phyloP scores from a whole-genome alignment of 1,284 basidiomycete genomes.

The Trametes versicolor region DNA sequence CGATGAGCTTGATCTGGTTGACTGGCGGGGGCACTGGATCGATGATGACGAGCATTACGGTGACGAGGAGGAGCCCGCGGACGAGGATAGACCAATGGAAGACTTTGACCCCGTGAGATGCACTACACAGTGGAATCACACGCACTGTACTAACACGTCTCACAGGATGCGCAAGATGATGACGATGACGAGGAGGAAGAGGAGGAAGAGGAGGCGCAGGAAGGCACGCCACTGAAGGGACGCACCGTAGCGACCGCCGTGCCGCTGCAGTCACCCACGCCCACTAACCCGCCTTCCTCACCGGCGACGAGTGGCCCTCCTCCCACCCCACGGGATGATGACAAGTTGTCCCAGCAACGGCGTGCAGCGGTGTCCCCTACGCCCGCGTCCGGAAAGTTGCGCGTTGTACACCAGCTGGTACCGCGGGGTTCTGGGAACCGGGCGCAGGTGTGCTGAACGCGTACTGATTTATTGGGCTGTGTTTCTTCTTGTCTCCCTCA shows the following conservation, averaged over 20 bases:
- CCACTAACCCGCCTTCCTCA: conserved; percentile 44
- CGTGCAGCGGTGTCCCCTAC: conserved; percentile 18
- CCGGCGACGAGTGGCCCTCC: conserved; percentile 43
- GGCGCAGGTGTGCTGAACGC: conserved; percentile 35
- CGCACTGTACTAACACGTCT: conserved; percentile 6
- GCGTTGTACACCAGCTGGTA: conserved; percentile 58
- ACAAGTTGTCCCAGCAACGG: conserved; percentile 18
- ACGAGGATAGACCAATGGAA: conserved; percentile 79
- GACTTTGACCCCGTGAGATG: conserved; percentile 80
- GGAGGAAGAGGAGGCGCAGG: conserved; percentile 54
- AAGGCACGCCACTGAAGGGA: conserved; percentile 44
- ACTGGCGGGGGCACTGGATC: conserved; percentile 89
- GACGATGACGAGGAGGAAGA: conserved; percentile 67
- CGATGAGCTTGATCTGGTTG: conserved; percentile 86
- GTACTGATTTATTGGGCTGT: conserved; percentile 29
- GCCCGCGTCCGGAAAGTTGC: conserved; percentile 53
- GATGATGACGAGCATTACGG: conserved; percentile 75
- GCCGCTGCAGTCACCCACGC: conserved; percentile 45
- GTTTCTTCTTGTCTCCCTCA: conserved; percentile 17
- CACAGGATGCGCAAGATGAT: conserved; percentile 70
- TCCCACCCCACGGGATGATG: conserved; percentile 42
- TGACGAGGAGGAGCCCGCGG: conserved; percentile 70
- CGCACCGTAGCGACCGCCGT: conserved; percentile 45
- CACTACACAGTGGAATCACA: conserved; percentile 14
- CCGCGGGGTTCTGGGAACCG: conserved; percentile 31